These are phyloP conservation scores for Aspergillus heteromorphus DNA, from an alignment of 495 filamentous ascomycete genomes.

Conservation along the genomic window DNA sequence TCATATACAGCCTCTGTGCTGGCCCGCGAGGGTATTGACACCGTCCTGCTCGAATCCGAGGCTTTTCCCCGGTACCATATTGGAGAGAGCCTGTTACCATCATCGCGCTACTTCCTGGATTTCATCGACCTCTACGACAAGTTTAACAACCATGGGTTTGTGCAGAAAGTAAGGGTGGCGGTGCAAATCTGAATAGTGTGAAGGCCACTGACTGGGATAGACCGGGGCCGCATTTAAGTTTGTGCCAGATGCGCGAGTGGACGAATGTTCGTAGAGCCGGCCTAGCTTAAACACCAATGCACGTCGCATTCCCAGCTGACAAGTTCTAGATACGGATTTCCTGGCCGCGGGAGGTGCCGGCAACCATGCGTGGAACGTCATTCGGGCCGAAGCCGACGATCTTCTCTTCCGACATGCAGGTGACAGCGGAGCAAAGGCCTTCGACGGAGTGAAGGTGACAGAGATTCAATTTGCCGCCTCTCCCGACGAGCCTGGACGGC, in stretches of 20 bases:
- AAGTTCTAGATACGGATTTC: conserved; percentile 45
- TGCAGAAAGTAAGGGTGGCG: conserved; percentile 31
- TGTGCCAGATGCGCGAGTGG: too few relatives aligned
- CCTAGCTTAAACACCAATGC: too few relatives aligned
- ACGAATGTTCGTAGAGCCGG: too few relatives aligned
- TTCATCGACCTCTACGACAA: conserved; percentile 43
- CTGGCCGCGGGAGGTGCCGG: conserved; percentile 36
- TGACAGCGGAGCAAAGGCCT: conserved; percentile 38
- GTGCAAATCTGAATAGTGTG: too few relatives aligned
- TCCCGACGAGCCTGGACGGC: conserved; percentile 24
- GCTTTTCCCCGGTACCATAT: conserved; percentile 13
- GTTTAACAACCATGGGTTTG: conserved; percentile 42
- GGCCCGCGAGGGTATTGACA: conserved; percentile 39
- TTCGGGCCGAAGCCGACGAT: conserved; percentile 49
- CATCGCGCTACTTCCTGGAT: conserved; percentile 40
- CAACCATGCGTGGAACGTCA: conserved; percentile 46
- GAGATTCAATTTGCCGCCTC: conserved; percentile 28
- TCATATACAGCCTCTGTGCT: conserved; percentile 40
- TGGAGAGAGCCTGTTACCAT: conserved; percentile 45
- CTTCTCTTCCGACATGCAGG: conserved; percentile 47
- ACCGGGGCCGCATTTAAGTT: too few relatives aligned
- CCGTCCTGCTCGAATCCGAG: conserved; percentile 27
- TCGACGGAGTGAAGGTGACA: conserved; percentile 40
- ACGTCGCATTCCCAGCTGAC: neutral
- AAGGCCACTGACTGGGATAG: too few relatives aligned